Evolutionary conservation across 768 basidiomycete species (phyloP), one percentile per base, ranked within the genome.

Genomic region (Hericium rajendrae): DNA sequence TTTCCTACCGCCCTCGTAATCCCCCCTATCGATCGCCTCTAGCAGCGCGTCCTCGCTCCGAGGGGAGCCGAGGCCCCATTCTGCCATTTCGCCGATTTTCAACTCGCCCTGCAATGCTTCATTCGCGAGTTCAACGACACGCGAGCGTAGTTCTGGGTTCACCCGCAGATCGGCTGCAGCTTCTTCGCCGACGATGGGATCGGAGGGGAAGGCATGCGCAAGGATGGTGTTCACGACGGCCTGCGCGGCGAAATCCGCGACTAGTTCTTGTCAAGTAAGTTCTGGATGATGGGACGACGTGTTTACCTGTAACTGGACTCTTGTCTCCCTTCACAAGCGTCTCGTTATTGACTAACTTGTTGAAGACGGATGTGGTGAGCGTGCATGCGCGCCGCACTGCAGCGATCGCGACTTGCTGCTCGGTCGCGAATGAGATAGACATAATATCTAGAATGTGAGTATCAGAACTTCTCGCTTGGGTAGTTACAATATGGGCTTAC

Each of bases 151-250:
- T 0, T 62, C 65, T 9, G 59, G 64, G 2, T 76, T 79, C 2
- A 65, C 68, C 6, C 88, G 81, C 18, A 98, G 71, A 54, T 92
- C 90, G 0, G 81, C 75, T 0, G 95, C 86, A 68, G 97, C 92
- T 71, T 99, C 95, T 70, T 99, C 97, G 37, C 94, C 97, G 40
- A 98, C 86, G 66, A 98, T 91, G 9, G 81, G 81, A 71, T 97
- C 94, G 0, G 76, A 64, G 0, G 94, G 95, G 71, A 97, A 98
- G 0, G 85, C 83, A 12, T 74, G 73, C 15, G 71, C 68, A 38
- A 99, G 80, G 66, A 97, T 86, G 8, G 85, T 77, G 59, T 87
- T 88, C 64, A 99, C 85, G 43, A 98, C 82, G 0, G 94, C 91
- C 67, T 99, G 97, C 0, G 94, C 91, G 3, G 94, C 81, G 70